Percentiles rank a stretch among this genome's conserved stretches.
Evolutionary conservation across 352 stramenopile genomes (phyloP).

Genomic region (Pythium dissotocum): DNA sequence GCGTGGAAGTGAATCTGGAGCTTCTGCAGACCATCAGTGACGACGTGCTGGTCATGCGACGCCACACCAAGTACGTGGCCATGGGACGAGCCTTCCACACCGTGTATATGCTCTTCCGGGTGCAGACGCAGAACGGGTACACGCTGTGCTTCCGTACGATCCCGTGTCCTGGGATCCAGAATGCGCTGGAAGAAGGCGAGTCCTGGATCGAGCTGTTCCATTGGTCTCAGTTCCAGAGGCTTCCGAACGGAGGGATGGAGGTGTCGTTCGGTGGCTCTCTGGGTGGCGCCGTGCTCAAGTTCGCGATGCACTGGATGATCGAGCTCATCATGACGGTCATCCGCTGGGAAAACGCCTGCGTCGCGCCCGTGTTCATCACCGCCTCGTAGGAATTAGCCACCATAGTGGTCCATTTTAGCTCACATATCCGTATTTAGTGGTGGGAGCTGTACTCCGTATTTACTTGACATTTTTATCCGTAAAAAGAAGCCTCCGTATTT

Average conservation of each 20-base stretch:
- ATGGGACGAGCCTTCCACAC: slow-evolving; percentile 64
- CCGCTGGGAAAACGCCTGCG: slow-evolving; percentile 60
- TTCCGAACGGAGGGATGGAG: slow-evolving; percentile 35
- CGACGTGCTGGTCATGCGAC: slow-evolving; percentile 54
- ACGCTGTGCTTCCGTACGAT: slow-evolving; percentile 72
- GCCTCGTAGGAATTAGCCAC: neutral
- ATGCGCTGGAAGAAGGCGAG: slow-evolving; percentile 47
- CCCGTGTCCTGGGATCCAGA: slow-evolving; percentile 46
- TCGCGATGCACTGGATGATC: slow-evolving; percentile 74
- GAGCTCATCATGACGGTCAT: slow-evolving; percentile 75
- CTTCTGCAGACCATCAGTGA: slow-evolving; percentile 51
- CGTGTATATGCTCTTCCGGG: slow-evolving; percentile 67
- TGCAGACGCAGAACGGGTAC: slow-evolving; percentile 53
- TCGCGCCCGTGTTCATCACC: slow-evolving; percentile 52
- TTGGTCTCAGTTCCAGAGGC: slow-evolving; percentile 47
- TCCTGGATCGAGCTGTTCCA: slow-evolving; percentile 72
- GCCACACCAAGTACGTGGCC: slow-evolving; percentile 52
- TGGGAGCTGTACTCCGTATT: neutral
- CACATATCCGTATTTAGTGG: neutral
- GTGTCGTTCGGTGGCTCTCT: slow-evolving; percentile 61
- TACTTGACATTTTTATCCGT: neutral
- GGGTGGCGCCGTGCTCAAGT: slow-evolving; percentile 53
- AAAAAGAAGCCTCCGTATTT: neutral
- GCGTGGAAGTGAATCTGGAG: slow-evolving; percentile 47
- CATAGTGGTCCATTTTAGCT: neutral